Base-by-base conservation (phyloP, 495 filamentous ascomycete genomes). In the Aspergillus steynii region DNA sequence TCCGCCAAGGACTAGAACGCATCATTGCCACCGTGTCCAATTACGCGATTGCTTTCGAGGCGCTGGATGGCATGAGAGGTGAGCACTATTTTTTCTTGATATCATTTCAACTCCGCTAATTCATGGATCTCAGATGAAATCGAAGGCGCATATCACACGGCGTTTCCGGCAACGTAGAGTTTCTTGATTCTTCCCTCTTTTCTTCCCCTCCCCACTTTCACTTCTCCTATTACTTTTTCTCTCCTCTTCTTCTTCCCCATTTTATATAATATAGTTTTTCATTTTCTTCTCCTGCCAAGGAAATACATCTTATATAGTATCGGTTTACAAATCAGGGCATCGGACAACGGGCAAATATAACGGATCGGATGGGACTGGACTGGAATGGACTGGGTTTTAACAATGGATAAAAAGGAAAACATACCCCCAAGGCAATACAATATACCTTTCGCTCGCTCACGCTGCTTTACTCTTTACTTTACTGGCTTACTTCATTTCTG, bases 11-110 rank as follows among this genome's bases (percentile, higher is more conserved):
- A 0, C 65, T 87, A 15, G 72, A 79, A 9, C 72, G 80, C 3
- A 79, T 86, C 50, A 68, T 85, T 28, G 71, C 67, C 12, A 77
- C 81, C 12, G 71, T 85, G 1, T 76, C 79, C 25, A 87, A 86
- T 65, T 87, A 85, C 58, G 80, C 79, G 8, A 67, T 77, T 56
- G 82, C 85, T 62, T 87, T 83, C 60, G 85, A 87, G 71, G 85
- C 84, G 6, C 69, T 87, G 57, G 80, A 80, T 61, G 85, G 85
- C 25, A 86, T 87, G 85, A 78, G 82, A 83, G 83, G 85, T 86
- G 58, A 68, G 51, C 20, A 5, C 65, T 69, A 47, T 2, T 54
- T n/a, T 29, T 14, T 48, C 29, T 48, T 32, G 37, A 9, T 49
- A 14, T 28, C 9, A 14, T 28, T 25, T 58, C 50, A 2, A 45